Percentiles rank a stretch among this genome's conserved stretches.
Evolutionary conservation across 2,329 filamentous ascomycete genomes (phyloP).

Genomic region (Fusarium bactridioides): DNA sequence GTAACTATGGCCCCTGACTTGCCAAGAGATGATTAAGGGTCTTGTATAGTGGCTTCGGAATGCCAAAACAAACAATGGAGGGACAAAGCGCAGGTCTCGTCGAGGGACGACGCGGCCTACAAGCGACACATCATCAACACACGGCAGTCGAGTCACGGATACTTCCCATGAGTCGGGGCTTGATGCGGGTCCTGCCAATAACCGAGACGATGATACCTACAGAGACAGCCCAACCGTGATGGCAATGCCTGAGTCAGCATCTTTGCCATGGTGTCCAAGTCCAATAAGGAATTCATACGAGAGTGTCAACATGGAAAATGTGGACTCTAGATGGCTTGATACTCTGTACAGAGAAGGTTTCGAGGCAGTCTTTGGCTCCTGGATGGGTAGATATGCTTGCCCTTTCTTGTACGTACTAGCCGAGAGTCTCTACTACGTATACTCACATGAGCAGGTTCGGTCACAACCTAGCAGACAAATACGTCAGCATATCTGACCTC

Average conservation of each 20-base stretch:
- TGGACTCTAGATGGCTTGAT: slow-evolving; percentile 38
- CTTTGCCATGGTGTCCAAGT: background rate
- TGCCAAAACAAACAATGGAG: slow-evolving; percentile 17
- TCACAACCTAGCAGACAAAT: slow-evolving; percentile 39
- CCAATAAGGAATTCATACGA: background rate
- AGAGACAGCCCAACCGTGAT: background rate
- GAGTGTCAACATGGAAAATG: background rate
- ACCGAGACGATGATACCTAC: background rate
- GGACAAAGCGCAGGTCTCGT: slow-evolving; percentile 24
- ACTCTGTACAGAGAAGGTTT: slow-evolving; percentile 48
- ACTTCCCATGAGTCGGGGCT: background rate
- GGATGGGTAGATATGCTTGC: slow-evolving; percentile 52
- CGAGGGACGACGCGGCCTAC: slow-evolving; percentile 7
- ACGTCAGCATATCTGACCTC: slow-evolving; percentile 43
- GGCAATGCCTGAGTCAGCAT: background rate
- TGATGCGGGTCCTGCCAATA: background rate
- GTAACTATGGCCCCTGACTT: background rate
- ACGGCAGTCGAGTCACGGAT: background rate
- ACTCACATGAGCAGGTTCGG: slow-evolving; percentile 32
- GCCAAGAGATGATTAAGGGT: background rate
- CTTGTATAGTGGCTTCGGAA: slow-evolving; percentile 39
- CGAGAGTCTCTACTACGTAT: background rate
- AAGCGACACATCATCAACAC: slow-evolving; percentile 23
- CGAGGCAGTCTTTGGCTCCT: slow-evolving; percentile 52
- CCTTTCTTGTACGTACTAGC: slow-evolving; percentile 49